Conservation (phyloP, 768 basidiomycete genomes). For the Mycena epipterygia region DNA sequence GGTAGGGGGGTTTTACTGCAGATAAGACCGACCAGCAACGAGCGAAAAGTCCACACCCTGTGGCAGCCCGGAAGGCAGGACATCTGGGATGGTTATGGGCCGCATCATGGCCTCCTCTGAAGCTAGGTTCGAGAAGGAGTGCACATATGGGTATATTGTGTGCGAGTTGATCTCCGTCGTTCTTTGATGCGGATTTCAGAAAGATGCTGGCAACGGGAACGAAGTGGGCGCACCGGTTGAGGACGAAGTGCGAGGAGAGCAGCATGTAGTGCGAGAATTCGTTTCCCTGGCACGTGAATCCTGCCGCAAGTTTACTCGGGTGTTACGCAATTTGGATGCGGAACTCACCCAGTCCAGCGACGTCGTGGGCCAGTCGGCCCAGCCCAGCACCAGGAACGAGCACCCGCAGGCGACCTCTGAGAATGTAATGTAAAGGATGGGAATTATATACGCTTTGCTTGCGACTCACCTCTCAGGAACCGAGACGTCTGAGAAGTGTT, state of each 20-base stretch:
- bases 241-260: slow-evolving; percentile 86
- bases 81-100: slow-evolving; percentile 83
- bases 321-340: background rate
- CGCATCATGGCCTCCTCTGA: slow-evolving; percentile 73
- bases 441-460: background rate
- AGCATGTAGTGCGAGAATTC: slow-evolving; percentile 98
- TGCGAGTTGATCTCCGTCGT: slow-evolving; percentile 78
- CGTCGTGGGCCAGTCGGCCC: slow-evolving; percentile 89
- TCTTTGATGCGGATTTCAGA: slow-evolving; percentile 51
- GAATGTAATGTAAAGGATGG: slow-evolving; percentile 5
- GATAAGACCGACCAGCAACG: slow-evolving; percentile 77
- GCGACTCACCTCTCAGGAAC: slow-evolving; percentile 63
- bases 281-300: slow-evolving; percentile 93
- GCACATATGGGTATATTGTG: slow-evolving; percentile 90
- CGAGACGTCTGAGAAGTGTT: slow-evolving; percentile 72
- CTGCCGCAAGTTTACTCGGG: slow-evolving; percentile 51
- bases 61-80: slow-evolving; percentile 81
- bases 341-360: slow-evolving; percentile 81
- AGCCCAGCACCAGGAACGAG: slow-evolving; percentile 94
- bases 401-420: slow-evolving; percentile 73
- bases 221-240: slow-evolving; percentile 74
- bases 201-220: background rate
- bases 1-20: too few relatives aligned
- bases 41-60: slow-evolving; percentile 79
- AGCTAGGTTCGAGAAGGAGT: slow-evolving; percentile 90